Conservation (phyloP, 2,329 filamentous ascomycete genomes). For the Aspergillus spinulosporus region DNA sequence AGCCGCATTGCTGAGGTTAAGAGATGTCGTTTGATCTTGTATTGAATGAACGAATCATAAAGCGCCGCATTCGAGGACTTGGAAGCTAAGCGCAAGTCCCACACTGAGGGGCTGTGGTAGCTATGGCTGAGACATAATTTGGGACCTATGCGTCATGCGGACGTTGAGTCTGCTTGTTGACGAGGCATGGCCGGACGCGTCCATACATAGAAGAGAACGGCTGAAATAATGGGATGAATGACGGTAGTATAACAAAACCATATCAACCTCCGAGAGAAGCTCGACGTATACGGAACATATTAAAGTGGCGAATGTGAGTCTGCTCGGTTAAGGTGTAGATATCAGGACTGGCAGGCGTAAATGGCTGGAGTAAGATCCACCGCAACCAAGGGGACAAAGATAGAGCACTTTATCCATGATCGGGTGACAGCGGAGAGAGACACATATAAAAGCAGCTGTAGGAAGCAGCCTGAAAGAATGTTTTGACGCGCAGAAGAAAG, state of each 20-base stretch:
- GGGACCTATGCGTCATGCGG: neutral
- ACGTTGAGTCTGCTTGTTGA: neutral
- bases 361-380: neutral
- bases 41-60: neutral
- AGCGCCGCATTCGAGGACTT: neutral
- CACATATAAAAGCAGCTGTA: slow-evolving; percentile 2
- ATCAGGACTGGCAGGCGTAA: neutral
- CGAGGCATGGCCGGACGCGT: neutral
- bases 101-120: neutral
- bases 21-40: too few species aligned
- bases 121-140: neutral
- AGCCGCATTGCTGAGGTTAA: neutral
- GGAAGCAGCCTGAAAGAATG: slow-evolving; percentile 2
- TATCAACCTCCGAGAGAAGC: neutral
- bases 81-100: too few species aligned
- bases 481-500: neutral
- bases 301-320: neutral
- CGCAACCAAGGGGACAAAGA: slow-evolving; percentile 1
- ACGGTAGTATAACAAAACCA: neutral
- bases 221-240: neutral
- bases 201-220: neutral
- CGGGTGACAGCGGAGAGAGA: neutral
- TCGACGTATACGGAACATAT: neutral
- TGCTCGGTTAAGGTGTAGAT: neutral
- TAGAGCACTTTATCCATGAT: neutral